Conservation (phyloP, 2,329 filamentous ascomycete genomes). For the Beauveria varroae region DNA sequence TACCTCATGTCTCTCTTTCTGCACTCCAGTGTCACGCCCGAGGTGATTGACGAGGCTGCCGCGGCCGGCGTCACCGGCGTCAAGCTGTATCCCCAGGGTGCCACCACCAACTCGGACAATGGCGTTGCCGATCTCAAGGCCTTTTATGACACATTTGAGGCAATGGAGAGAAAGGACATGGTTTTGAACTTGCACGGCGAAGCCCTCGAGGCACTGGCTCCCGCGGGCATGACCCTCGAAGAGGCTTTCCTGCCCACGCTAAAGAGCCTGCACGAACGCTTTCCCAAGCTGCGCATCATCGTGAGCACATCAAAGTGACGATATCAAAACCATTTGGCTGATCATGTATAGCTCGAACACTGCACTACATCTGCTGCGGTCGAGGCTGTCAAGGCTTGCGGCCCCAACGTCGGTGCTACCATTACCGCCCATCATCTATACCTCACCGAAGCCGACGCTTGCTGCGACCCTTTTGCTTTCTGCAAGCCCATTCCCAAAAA, state of each 20-base stretch:
- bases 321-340: neutral
- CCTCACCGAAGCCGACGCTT: constrained; percentile 65
- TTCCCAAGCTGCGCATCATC: constrained; percentile 63
- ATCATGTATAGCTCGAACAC: constrained; percentile 57
- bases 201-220: constrained; percentile 45
- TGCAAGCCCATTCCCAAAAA: constrained; percentile 72
- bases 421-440: constrained; percentile 85
- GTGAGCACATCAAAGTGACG: constrained; percentile 13
- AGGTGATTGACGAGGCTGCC: constrained; percentile 65
- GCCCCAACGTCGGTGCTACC: constrained; percentile 67
- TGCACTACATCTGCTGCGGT: constrained; percentile 80
- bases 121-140: constrained; percentile 63
- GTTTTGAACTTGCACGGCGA: constrained; percentile 95
- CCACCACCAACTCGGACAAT: constrained; percentile 59
- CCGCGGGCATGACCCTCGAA: constrained; percentile 37
- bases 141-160: constrained; percentile 75
- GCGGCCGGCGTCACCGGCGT: constrained; percentile 63
- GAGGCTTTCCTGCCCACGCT: constrained; percentile 72
- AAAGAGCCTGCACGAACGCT: constrained; percentile 61
- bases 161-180: constrained; percentile 78
- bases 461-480: constrained; percentile 55
- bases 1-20: constrained; percentile 70
- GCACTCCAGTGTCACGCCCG: constrained; percentile 57
- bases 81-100: constrained; percentile 59
- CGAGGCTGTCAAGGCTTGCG: constrained; percentile 68